A percentile compares a stretch with the other conserved stretches of the same genome.
Evolutionary conservation across 2,329 filamentous ascomycete genomes (phyloP).

Genomic region (Erysiphe pulchra): DNA sequence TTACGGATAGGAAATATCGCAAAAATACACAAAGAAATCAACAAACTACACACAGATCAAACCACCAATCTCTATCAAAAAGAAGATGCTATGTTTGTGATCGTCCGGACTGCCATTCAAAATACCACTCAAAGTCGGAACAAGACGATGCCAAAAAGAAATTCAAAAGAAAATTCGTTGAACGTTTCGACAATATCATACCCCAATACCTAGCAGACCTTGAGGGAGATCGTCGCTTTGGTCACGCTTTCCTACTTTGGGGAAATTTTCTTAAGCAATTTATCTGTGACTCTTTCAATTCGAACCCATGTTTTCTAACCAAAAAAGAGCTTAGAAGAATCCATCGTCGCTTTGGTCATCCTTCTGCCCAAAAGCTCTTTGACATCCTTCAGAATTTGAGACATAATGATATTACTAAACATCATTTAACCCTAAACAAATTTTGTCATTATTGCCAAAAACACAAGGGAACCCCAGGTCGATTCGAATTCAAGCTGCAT

Average conservation of each 20-base stretch:
- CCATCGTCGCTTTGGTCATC: background rate
- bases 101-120: background rate
- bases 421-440: background rate
- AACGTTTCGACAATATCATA: background rate
- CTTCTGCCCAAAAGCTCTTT: background rate
- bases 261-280: background rate
- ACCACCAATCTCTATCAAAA: background rate
- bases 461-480: background rate
- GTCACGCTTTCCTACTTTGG: background rate
- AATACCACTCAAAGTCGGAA: background rate
- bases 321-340: background rate
- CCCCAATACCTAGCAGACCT: background rate
- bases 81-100: background rate
- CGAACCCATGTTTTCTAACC: background rate
- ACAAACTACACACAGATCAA: background rate
- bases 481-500: background rate
- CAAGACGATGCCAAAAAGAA: background rate
- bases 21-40: background rate
- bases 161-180: background rate
- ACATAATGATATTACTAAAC: background rate
- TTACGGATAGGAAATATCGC: background rate
- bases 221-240: background rate
- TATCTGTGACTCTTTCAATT: background rate
- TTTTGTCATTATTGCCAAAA: background rate
- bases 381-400: background rate